Evolutionary conservation across 177 flowering plant genomes (phyloP), one percentile per base, ranked within the genome.

Genomic region (Vitis hybrid): DNA sequence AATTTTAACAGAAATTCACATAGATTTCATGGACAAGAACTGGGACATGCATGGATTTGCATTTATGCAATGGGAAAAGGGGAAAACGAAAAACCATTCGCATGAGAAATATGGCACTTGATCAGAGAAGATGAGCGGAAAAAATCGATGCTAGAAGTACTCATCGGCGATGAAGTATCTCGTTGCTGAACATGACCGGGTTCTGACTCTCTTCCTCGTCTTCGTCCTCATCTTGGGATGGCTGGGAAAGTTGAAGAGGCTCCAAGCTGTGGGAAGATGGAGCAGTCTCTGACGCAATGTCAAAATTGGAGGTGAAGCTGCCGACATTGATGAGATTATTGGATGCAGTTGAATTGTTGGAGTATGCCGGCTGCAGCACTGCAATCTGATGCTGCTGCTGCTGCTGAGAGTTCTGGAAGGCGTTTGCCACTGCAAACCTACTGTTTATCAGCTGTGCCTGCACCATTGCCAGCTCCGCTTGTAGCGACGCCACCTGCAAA

Each of bases 381-480:
- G 75, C 74, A 16, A 72, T 45, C 10, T 70, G 79, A 16, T 81
- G 89, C 60, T 79, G 86, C 12, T 74, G 85, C 51, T 75, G 83
- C 51, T 75, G 83, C 29, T 69, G 80, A 2, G 88, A 70, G 66
- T 18, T 74, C 16, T 89, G 93, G 1, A 89, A 70, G n/a, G 86
- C 84, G 69, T 85, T 90, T 33, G 90, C 88, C 4, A 83, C 78
- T 20, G 86, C 87, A 19, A 80, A 65, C 65, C 91, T 77, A 67
- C 87, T 91, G 80, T 76, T 93, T 14, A 91, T 80, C 64, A 93
- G 83, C 75, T 93, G 97, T n/a, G 79, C 69, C 51, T 91, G 97
- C 70, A 90, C 91, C 72, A 83, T 70, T 14, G 91, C 79, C 3
- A 93, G 83, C 88, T 93, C 97, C 1, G 88, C 77, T 76, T 91